Percentiles rank a stretch among this genome's conserved stretches.
phyloP scores from a whole-genome alignment of 345 rosid species.

The Aquilaria sinensis region DNA sequence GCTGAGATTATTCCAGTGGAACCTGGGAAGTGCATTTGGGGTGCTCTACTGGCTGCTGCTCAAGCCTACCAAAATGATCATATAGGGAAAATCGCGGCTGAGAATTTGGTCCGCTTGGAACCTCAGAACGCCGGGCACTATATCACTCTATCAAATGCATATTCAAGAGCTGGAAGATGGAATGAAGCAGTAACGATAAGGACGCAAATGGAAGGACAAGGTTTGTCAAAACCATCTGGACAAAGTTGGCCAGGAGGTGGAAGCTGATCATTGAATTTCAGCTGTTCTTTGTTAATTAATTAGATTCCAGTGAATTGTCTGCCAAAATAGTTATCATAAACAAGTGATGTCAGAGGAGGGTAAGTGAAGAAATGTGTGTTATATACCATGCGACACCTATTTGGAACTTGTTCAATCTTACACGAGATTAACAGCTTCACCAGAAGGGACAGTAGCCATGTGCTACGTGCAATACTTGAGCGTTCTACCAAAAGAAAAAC shows the following conservation, averaged over 20 bases:
- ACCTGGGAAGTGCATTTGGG: slow-evolving; percentile 32
- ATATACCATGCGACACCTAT: too few relatives aligned
- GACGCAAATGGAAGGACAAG: slow-evolving; percentile 26
- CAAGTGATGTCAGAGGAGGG: too few relatives aligned
- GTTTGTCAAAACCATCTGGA: slow-evolving; percentile 27
- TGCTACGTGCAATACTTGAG: too few relatives aligned
- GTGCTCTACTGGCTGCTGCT: slow-evolving; percentile 30
- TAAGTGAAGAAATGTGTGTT: too few relatives aligned
- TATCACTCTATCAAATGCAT: slow-evolving; percentile 30
- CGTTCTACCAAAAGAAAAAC: too few relatives aligned
- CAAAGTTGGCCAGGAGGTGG: slow-evolving; percentile 25
- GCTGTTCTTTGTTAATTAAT: too few relatives aligned
- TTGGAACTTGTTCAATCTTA: too few relatives aligned
- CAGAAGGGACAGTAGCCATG: too few relatives aligned
- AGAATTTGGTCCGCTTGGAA: slow-evolving; percentile 28
- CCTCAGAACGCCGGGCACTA: slow-evolving; percentile 34
- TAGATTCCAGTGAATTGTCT: not conserved
- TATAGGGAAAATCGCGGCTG: slow-evolving; percentile 27
- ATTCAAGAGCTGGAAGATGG: slow-evolving; percentile 36
- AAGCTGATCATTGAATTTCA: slow-evolving; percentile 1
- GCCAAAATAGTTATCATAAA: too few relatives aligned
- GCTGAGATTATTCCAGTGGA: slow-evolving; percentile 24
- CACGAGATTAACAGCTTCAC: too few relatives aligned
- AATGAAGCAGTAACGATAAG: slow-evolving; percentile 27
- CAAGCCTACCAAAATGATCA: slow-evolving; percentile 26